phyloP scores from a whole-genome alignment of 805 yeast species.

The Yarrowia porcina region DNA sequence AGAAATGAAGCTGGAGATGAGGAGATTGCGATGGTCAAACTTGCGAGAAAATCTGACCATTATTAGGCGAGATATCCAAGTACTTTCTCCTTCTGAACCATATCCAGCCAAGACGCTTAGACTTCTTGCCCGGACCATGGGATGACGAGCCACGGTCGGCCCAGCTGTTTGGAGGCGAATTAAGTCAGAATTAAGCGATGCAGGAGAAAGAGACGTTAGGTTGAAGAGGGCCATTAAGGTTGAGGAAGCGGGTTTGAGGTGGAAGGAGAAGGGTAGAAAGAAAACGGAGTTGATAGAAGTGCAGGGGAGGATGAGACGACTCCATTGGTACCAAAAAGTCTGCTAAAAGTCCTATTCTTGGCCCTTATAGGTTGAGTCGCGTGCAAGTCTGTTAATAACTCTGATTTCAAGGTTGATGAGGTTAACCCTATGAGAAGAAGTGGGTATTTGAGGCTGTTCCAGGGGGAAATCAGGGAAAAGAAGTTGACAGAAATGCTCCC shows the following conservation, averaged over 20 bases:
- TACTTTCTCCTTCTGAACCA: not conserved
- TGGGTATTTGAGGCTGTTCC: not conserved
- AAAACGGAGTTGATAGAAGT: not conserved
- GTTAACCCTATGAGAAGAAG: not conserved
- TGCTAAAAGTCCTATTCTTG: too few relatives aligned
- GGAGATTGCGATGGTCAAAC: not conserved
- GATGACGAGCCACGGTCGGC: not conserved
- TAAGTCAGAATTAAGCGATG: not conserved
- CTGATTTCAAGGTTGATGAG: not conserved
- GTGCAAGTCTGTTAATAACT: not conserved
- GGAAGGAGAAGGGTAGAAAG: not conserved
- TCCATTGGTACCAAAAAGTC: not conserved
- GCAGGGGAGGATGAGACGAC: not conserved
- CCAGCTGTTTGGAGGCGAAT: too few relatives aligned
- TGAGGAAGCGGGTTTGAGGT: not conserved
- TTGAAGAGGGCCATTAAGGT: not conserved
- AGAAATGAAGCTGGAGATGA: too few relatives aligned
- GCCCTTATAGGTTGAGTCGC: not conserved
- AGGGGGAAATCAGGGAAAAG: not conserved
- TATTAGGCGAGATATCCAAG: not conserved
- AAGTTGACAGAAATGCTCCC: not conserved
- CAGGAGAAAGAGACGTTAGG: not conserved
- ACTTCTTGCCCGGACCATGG: slow-evolving; percentile 8
- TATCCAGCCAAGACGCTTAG: slow-evolving; percentile 8
- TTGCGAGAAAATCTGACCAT: not conserved